Base-by-base conservation (phyloP, 192 early-diverging fungal genomes). In the Coemansia sp. region DNA sequence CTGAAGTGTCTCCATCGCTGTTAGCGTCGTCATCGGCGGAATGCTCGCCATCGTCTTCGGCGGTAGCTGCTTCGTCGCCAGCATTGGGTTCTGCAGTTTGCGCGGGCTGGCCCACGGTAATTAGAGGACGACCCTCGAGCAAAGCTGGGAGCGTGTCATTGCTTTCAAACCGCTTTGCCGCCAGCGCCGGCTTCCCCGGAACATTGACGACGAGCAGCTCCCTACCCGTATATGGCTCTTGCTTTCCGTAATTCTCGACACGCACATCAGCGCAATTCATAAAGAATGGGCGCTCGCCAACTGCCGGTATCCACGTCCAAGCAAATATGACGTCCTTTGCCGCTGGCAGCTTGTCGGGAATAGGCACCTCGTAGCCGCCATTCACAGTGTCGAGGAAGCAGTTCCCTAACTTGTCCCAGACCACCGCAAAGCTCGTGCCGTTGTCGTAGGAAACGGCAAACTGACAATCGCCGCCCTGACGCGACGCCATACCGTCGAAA, bases 391-490 rank as follows among this genome's bases (percentile, higher is more conserved):
- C 77, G 9, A 75, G 47, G 39, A 87, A 71, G 58, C 86, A 87
- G 24, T 45, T 59, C 0, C 73, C 38, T 37, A 85, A 54, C 29
- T 83, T 70, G 57, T 86, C 86, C 75, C 84, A 82, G 46, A 92
- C 60, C 12, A 88, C 89, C 0, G 86, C 90, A 75, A 84, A 90
- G 35, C 70, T 85, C 35, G 82, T 82, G 63, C 83, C 89, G 56
- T 74, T 71, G 65, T 90, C 86, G 59, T 85, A 88, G 0, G 88
- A 88, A 7, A 89, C 70, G 2, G 88, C 83, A 68, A 89, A 88
- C 62, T 91, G 86, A 54, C 90, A 92, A 63, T 92, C 88, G 46
- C 90, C 90, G 22, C 88, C 88, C 12, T 82, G 83, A 46, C 88
- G 87, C 27, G 47, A 76, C 5, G 86, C 85, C 0, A 83, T 70